phyloP scores from a whole-genome alignment of 305 asterid genomes.

The Fraxinus angustifolia region DNA sequence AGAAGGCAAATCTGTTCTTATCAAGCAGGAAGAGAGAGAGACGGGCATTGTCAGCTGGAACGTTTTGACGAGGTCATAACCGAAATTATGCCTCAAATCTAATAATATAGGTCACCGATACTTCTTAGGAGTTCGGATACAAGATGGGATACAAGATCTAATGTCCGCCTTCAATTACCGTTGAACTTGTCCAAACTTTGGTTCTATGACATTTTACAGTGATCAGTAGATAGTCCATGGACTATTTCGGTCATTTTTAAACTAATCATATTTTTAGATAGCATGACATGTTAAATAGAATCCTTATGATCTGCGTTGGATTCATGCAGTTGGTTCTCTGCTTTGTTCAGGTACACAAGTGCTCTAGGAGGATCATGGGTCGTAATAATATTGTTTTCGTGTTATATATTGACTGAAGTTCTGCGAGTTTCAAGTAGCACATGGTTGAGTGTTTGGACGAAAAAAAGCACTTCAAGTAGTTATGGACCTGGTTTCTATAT shows the following conservation, averaged over 20 bases:
- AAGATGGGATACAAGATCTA: background rate
- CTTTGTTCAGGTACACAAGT: slow-evolving; percentile 44
- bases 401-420: slow-evolving; percentile 49
- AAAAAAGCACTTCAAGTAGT: slow-evolving; percentile 39
- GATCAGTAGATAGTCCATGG: background rate
- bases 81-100: slow-evolving; percentile 4
- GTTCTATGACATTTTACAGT: background rate
- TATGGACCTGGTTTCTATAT: slow-evolving; percentile 50
- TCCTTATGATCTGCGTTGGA: slow-evolving; percentile 11
- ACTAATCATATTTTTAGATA: background rate
- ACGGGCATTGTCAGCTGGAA: slow-evolving; percentile 87
- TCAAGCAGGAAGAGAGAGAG: slow-evolving; percentile 93
- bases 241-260: background rate
- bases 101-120: background rate
- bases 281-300: slow-evolving; percentile 3
- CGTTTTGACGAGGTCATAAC: slow-evolving; percentile 65
- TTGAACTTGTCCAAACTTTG: background rate
- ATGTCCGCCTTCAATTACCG: background rate
- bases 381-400: slow-evolving; percentile 41
- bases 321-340: slow-evolving; percentile 17
- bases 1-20: slow-evolving; percentile 73
- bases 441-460: slow-evolving; percentile 65
- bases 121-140: background rate
- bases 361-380: slow-evolving; percentile 68
- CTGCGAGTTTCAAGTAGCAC: slow-evolving; percentile 68